Conservation (phyloP, 73 alveolate genomes). For the Paramecium caudatum region DNA sequence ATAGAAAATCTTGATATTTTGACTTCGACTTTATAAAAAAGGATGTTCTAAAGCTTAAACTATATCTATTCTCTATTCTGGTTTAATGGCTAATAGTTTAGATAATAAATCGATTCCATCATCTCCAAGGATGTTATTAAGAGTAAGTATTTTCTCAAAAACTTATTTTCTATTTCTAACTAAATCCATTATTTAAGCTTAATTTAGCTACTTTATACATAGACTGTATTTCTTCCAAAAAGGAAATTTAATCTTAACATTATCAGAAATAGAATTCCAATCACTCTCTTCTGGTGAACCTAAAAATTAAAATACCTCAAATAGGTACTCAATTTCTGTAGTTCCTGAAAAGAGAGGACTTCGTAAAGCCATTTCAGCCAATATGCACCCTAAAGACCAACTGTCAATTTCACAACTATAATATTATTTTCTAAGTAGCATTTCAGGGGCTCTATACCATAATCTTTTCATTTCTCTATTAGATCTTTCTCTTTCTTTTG, state of each 20-base stretch:
- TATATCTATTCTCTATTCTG: conserved; percentile 80
- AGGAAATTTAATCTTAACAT: conserved; percentile 79
- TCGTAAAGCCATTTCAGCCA: conserved; percentile 92
- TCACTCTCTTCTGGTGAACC: conserved; percentile 83
- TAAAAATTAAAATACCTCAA: conserved; percentile 83
- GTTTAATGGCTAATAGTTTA: conserved; percentile 79
- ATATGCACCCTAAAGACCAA: conserved; percentile 97
- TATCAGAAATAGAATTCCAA: conserved; percentile 73
- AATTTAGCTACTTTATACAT: conserved; percentile 42
- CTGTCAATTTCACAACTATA: conserved; percentile 95
- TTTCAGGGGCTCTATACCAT: conserved; percentile 99
- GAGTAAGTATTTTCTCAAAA: conserved; percentile 73
- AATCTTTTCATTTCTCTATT: conserved; percentile 95
- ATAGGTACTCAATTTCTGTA: conserved; percentile 88
- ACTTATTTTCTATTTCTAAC: conserved; percentile 80
- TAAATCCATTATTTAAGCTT: conserved; percentile 72
- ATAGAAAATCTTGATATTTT: conserved; percentile 46
- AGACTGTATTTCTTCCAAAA: conserved; percentile 83
- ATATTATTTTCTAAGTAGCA: conserved; percentile 87
- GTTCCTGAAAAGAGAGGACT: conserved; percentile 94
- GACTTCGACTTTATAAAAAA: conserved; percentile 72
- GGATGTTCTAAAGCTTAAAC: conserved; percentile 83
- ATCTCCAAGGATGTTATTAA: conserved; percentile 77
- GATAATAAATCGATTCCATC: conserved; percentile 86
- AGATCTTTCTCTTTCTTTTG: conserved; percentile 98